These are phyloP conservation scores for Amphibolis antarctica DNA, from an alignment of 106 monocot genomes.

Conservation along the genomic window DNA sequence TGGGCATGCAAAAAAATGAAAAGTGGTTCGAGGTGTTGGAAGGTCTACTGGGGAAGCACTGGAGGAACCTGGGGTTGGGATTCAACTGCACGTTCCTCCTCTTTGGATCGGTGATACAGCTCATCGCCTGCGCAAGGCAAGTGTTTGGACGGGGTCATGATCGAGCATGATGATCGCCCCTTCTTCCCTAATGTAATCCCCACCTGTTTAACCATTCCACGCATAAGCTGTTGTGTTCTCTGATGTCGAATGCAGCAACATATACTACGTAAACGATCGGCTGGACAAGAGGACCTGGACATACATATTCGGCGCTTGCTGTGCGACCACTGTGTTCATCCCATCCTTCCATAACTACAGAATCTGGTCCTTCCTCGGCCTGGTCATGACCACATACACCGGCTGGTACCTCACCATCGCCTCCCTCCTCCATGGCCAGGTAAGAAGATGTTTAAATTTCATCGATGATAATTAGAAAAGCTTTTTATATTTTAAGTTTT, in stretches of 20 bases:
- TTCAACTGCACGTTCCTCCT: conserved; percentile 39
- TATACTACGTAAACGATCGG: conserved; percentile 33
- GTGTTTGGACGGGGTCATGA: too few relatives aligned
- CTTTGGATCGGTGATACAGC: conserved; percentile 36
- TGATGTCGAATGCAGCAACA: conserved; percentile 37
- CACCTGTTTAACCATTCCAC: background rate
- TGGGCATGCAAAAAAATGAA: background rate
- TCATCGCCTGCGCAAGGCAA: conserved; percentile 30
- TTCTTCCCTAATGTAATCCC: background rate
- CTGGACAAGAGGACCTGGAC: conserved; percentile 41
- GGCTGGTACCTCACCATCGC: conserved; percentile 36
- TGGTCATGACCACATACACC: conserved; percentile 34
- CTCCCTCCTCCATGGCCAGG: conserved; percentile 35
- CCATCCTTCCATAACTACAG: conserved; percentile 38
- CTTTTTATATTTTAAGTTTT: too few relatives aligned
- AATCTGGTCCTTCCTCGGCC: conserved; percentile 32
- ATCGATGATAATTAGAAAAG: too few relatives aligned
- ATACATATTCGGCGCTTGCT: conserved; percentile 35
- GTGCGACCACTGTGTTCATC: conserved; percentile 34
- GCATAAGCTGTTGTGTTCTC: background rate
- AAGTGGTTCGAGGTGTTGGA: conserved; percentile 37
- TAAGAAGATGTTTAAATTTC: too few relatives aligned
- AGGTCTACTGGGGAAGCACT: conserved; percentile 30
- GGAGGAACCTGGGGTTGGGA: conserved; percentile 28
- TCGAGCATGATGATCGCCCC: background rate